These are phyloP conservation scores for Stromatinia cepivora DNA, from an alignment of 2,329 filamentous ascomycete species.

Conservation along the genomic window DNA sequence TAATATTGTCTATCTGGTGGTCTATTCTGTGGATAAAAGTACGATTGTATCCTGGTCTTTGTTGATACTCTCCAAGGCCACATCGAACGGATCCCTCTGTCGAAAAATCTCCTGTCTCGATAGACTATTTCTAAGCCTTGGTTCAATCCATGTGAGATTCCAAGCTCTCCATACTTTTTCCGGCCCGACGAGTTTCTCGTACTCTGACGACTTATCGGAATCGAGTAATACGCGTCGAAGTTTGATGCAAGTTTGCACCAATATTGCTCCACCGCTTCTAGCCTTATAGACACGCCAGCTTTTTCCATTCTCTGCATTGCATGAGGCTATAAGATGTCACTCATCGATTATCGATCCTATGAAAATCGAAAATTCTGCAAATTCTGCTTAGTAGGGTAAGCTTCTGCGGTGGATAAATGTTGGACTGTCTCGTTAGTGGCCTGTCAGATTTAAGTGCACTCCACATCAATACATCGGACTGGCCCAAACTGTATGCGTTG, in stretches of 20 bases:
- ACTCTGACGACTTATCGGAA: constrained; percentile 5
- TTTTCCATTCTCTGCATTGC: constrained; percentile 34
- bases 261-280: constrained; percentile 32
- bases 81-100: not conserved
- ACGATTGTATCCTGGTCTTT: not conserved
- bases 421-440: constrained; percentile 18
- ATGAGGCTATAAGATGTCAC: constrained; percentile 13
- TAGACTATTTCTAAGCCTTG: not conserved
- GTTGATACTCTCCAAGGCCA: not conserved
- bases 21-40: not conserved
- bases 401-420: constrained; percentile 10
- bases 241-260: constrained; percentile 9
- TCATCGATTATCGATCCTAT: not conserved
- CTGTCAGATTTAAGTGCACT: constrained; percentile 22
- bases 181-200: not conserved
- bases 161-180: not conserved
- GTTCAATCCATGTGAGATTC: not conserved
- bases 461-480: constrained; percentile 13
- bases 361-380: not conserved
- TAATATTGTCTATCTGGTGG: constrained; percentile 5
- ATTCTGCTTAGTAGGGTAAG: not conserved
- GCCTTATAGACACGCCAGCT: constrained; percentile 27
- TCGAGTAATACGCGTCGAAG: constrained; percentile 21
- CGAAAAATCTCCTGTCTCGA: not conserved
- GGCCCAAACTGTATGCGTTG: constrained; percentile 19